Evolutionary conservation across 2,329 filamentous ascomycete species (phyloP).

Genomic region (Aspergillus carbonarius): DNA sequence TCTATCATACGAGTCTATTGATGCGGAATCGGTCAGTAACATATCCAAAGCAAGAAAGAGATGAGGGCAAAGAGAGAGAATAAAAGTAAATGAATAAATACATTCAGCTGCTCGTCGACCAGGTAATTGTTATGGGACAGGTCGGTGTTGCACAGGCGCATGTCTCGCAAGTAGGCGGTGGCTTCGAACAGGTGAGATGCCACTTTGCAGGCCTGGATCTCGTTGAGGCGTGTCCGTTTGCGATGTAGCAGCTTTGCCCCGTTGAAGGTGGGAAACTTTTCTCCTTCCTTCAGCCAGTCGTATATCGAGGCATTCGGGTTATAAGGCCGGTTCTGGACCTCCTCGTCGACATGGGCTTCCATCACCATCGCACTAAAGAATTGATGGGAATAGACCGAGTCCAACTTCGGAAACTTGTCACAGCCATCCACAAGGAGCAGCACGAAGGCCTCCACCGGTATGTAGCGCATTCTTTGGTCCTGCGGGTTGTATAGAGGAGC

Average conservation of each 20-base stretch:
- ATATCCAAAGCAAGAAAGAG: neutral
- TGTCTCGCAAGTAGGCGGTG: constrained; percentile 28
- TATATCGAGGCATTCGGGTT: neutral
- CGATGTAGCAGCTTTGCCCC: neutral
- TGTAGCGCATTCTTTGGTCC: neutral
- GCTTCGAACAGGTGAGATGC: constrained; percentile 31
- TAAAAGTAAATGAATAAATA: too few relatives aligned
- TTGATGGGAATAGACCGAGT: constrained; percentile 30
- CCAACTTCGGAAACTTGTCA: constrained; percentile 27
- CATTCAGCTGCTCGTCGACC: constrained; percentile 18
- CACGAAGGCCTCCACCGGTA: constrained; percentile 27
- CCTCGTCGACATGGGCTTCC: constrained; percentile 24
- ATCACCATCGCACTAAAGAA: constrained; percentile 28
- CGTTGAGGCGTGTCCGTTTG: constrained; percentile 4
- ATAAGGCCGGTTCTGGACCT: neutral
- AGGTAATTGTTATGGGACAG: constrained; percentile 32
- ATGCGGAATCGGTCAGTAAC: too few relatives aligned
- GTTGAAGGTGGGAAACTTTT: neutral
- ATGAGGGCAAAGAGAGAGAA: neutral
- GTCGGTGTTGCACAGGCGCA: constrained; percentile 29
- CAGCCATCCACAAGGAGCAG: constrained; percentile 25
- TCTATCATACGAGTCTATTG: neutral
- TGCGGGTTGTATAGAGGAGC: neutral
- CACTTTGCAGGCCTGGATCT: constrained; percentile 30
- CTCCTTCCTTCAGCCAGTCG: too few relatives aligned